Conservation (phyloP, 116 monocot species). For the Trichopus zeylanicus region DNA sequence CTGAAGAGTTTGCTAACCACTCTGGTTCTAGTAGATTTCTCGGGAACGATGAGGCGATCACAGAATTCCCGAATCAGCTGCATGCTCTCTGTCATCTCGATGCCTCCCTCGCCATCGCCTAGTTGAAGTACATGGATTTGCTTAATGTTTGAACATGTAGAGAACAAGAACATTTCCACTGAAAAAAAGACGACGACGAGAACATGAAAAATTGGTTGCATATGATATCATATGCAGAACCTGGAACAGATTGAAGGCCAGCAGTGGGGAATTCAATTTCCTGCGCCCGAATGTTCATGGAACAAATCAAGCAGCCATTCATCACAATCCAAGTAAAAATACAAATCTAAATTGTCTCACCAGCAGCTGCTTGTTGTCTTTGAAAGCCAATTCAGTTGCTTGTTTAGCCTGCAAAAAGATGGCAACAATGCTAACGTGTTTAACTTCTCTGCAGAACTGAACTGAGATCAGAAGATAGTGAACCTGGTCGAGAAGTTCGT, state of each 20-base stretch:
- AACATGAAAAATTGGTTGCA: no score
- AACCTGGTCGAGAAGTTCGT: constrained; percentile 30
- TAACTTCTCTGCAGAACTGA: background rate
- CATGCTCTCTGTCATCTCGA: constrained; percentile 91
- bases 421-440: background rate
- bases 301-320: background rate
- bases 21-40: constrained; percentile 75
- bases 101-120: constrained; percentile 98
- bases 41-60: constrained; percentile 54
- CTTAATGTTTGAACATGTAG: background rate
- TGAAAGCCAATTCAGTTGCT: constrained; percentile 63
- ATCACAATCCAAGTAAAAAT: background rate
- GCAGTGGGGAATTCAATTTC: constrained; percentile 96
- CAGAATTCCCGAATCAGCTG: constrained; percentile 82
- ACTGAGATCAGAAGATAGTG: background rate
- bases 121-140: constrained; percentile 1
- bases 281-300: constrained; percentile 23
- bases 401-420: constrained; percentile 55
- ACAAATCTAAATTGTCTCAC: constrained; percentile 28
- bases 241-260: constrained; percentile 90
- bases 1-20: constrained; percentile 38
- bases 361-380: constrained; percentile 66
- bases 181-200: background rate
- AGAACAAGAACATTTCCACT: background rate
- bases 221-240: no score